Conservation (phyloP, 768 basidiomycete genomes). For the Termitomyces titanicus region DNA sequence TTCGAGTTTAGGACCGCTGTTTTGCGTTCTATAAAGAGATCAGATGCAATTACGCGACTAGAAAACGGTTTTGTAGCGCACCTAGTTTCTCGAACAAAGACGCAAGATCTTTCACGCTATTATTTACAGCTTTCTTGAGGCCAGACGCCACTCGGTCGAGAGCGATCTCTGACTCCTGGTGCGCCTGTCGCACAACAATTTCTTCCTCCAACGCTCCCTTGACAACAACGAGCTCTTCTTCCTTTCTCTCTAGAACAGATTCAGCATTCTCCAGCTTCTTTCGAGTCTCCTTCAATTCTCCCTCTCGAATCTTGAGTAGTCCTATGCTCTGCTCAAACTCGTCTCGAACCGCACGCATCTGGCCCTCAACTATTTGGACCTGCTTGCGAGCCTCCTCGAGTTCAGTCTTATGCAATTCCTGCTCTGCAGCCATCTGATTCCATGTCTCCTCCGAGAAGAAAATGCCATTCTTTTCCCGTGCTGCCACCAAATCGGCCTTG, state of each 20-base stretch:
- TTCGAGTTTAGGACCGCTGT: conserved; percentile 60
- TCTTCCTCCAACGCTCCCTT: conserved; percentile 75
- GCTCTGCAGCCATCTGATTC: conserved; percentile 75
- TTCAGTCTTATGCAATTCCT: conserved; percentile 73
- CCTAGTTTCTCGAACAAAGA: conserved; percentile 83
- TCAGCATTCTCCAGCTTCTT: conserved; percentile 52
- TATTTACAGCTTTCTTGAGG: conserved; percentile 61
- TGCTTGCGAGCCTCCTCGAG: conserved; percentile 81
- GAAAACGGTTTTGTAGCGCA: conserved; percentile 29
- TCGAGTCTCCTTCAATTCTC: conserved; percentile 65
- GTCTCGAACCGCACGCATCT: conserved; percentile 74
- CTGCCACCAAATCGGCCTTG: conserved; percentile 85
- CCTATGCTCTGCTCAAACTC: conserved; percentile 91
- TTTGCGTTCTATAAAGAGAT: conserved; percentile 61
- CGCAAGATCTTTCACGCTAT: conserved; percentile 66
- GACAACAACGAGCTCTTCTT: conserved; percentile 54
- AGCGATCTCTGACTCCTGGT: conserved; percentile 67
- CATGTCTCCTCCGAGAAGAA: conserved; percentile 91
- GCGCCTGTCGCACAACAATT: conserved; percentile 68
- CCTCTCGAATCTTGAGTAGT: conserved; percentile 68
- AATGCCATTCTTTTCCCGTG: conserved; percentile 94
- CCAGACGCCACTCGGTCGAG: conserved; percentile 72
- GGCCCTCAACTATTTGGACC: conserved; percentile 78
- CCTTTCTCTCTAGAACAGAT: conserved; percentile 47
- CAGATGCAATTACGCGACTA: conserved; percentile 7